These are phyloP conservation scores for Salvia hispanica DNA, from an alignment of 257 asterid genomes.

Conservation along the genomic window DNA sequence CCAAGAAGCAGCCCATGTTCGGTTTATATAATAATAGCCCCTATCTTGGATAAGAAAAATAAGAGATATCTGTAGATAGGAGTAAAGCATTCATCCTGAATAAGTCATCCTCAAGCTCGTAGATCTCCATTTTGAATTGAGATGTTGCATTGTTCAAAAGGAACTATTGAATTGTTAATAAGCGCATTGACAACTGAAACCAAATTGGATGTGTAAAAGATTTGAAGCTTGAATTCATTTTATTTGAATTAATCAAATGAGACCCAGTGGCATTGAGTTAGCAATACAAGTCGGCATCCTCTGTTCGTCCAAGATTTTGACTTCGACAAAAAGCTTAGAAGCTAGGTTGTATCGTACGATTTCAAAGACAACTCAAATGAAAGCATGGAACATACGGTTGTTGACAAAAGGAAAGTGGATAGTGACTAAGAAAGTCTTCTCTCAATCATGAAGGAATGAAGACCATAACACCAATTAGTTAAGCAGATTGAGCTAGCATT, in stretches of 20 bases:
- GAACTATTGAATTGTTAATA: background rate
- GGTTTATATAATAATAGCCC: background rate
- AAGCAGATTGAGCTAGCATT: background rate
- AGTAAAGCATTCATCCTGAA: background rate
- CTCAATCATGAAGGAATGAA: background rate
- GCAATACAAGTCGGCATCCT: background rate
- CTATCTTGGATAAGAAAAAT: conserved; percentile 2
- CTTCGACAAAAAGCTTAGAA: background rate
- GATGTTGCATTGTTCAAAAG: conserved; percentile 9
- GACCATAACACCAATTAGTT: background rate
- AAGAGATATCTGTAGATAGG: background rate
- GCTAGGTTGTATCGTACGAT: background rate
- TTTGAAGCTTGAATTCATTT: background rate
- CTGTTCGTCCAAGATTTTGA: background rate
- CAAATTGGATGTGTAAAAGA: conserved; percentile 1
- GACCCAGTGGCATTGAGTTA: background rate
- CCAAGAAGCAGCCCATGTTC: background rate
- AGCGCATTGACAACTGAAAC: conserved; percentile 12
- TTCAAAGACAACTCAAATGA: conserved; percentile 7
- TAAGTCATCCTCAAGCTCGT: conserved; percentile 2
- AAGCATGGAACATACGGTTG: background rate
- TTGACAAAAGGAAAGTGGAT: conserved; percentile 1
- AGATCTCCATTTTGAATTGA: conserved; percentile 4
- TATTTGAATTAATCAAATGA: background rate
- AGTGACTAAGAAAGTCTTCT: background rate